Evolutionary conservation across 2,329 filamentous ascomycete genomes (phyloP).

Genomic region (Hortaea werneckii): DNA sequence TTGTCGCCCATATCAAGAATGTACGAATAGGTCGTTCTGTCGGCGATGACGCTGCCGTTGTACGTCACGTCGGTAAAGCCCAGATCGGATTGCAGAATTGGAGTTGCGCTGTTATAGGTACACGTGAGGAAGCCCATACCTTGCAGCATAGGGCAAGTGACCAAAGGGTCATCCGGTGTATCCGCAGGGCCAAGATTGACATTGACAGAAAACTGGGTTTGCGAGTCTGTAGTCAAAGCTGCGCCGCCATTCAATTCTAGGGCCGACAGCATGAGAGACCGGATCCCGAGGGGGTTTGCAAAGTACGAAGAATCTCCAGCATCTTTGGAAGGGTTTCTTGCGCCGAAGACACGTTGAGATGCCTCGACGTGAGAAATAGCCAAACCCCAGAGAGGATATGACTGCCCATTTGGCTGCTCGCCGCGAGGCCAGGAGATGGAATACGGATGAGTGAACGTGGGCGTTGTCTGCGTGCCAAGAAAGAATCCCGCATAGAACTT

Average conservation of each 20-base stretch:
- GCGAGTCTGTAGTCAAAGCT: constrained; percentile 42
- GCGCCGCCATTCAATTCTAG: constrained; percentile 57
- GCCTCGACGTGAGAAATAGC: constrained; percentile 63
- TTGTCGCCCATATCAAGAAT: constrained; percentile 61
- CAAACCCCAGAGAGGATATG: constrained; percentile 54
- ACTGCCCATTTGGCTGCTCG: constrained; percentile 45
- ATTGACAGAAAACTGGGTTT: constrained; percentile 50
- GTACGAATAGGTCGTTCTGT: constrained; percentile 54
- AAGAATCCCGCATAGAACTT: constrained; percentile 66
- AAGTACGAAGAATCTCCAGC: constrained; percentile 56
- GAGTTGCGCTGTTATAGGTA: constrained; percentile 56
- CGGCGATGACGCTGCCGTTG: constrained; percentile 43
- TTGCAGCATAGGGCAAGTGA: constrained; percentile 76
- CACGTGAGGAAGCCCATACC: constrained; percentile 83
- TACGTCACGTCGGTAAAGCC: constrained; percentile 58
- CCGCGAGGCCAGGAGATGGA: constrained; percentile 35
- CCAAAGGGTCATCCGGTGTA: constrained; percentile 39
- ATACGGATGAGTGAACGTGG: constrained; percentile 61
- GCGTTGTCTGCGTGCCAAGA: constrained; percentile 58
- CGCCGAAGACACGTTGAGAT: constrained; percentile 43
- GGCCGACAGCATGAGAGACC: constrained; percentile 72
- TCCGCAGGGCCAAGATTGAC: constrained; percentile 52
- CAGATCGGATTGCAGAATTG: constrained; percentile 63
- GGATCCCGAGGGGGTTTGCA: constrained; percentile 70
- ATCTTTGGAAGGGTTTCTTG: constrained; percentile 29